Evolutionary conservation across 2,329 filamentous ascomycete genomes (phyloP).

Genomic region (Byssothecium circinans): DNA sequence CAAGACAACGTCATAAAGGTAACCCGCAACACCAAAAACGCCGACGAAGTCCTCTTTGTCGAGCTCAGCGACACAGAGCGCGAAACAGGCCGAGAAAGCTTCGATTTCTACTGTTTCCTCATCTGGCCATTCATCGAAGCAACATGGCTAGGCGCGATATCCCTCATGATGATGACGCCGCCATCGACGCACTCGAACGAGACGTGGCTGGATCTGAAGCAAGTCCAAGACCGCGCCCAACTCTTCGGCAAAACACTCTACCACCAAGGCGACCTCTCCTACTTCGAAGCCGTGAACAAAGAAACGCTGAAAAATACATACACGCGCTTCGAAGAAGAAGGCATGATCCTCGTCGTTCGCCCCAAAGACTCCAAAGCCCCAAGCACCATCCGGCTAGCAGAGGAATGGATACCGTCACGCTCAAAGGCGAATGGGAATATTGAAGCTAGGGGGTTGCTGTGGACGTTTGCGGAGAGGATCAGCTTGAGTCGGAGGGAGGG

Average conservation of each 20-base stretch:
- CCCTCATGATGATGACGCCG: slow-evolving; percentile 82
- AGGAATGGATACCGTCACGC: slow-evolving; percentile 73
- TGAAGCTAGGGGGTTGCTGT: slow-evolving; percentile 72
- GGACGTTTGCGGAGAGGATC: slow-evolving; percentile 90
- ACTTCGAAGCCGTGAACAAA: slow-evolving; percentile 98
- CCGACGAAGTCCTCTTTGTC: slow-evolving; percentile 61
- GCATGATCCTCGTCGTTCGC: slow-evolving; percentile 76
- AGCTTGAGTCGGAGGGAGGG: slow-evolving; percentile 81
- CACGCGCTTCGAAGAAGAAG: slow-evolving; percentile 83
- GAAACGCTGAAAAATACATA: slow-evolving; percentile 96
- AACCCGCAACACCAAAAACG: slow-evolving; percentile 51
- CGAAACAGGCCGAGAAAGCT: slow-evolving; percentile 83
- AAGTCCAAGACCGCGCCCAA: slow-evolving; percentile 80
- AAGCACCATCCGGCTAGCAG: slow-evolving; percentile 67
- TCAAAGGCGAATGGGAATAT: slow-evolving; percentile 59
- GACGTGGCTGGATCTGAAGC: slow-evolving; percentile 75
- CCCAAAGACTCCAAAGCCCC: slow-evolving; percentile 63
- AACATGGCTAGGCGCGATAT: slow-evolving; percentile 87
- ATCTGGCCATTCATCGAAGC: slow-evolving; percentile 99
- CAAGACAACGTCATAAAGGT: slow-evolving; percentile 75
- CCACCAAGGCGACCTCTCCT: slow-evolving; percentile 93
- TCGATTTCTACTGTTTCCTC: slow-evolving; percentile 97
- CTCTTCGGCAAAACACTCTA: slow-evolving; percentile 91
- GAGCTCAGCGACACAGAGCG: slow-evolving; percentile 78
- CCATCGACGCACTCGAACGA: slow-evolving; percentile 63